Evolutionary conservation across 352 stramenopile genomes (phyloP).

Genomic region (Globisporangium polare): DNA sequence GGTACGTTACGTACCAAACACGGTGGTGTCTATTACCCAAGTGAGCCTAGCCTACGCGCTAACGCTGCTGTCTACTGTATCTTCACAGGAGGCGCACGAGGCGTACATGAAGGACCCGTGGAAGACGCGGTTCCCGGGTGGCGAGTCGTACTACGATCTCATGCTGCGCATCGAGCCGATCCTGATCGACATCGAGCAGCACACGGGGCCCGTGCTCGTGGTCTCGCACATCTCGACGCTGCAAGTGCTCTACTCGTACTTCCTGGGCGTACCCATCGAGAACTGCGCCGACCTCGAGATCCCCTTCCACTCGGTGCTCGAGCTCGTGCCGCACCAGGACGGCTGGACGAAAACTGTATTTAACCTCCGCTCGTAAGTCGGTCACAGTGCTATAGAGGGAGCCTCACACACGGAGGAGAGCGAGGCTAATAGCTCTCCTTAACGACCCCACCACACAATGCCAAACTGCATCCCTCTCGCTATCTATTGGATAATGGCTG

Average conservation of each 20-base stretch:
- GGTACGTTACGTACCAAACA: constrained; percentile 18
- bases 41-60: not conserved
- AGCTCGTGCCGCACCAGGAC: constrained; percentile 76
- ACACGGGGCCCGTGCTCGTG: constrained; percentile 81
- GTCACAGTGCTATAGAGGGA: not conserved
- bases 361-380: constrained; percentile 51
- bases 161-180: constrained; percentile 90
- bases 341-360: constrained; percentile 85
- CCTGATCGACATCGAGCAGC: constrained; percentile 91
- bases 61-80: not conserved
- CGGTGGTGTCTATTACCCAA: not conserved
- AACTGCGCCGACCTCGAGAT: constrained; percentile 76
- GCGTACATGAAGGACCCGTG: constrained; percentile 68
- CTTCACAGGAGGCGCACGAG: constrained; percentile 57
- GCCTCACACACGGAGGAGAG: not conserved
- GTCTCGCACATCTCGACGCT: constrained; percentile 85
- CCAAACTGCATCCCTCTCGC: constrained; percentile 4
- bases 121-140: constrained; percentile 82
- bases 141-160: constrained; percentile 93
- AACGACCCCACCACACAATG: not conserved
- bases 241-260: constrained; percentile 87
- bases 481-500: not conserved
- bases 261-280: constrained; percentile 76
- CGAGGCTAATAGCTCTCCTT: not conserved
- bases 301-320: constrained; percentile 80